These are phyloP conservation scores for Monilinia fructicola DNA, from an alignment of 2,329 filamentous ascomycete species.

Conservation along the genomic window DNA sequence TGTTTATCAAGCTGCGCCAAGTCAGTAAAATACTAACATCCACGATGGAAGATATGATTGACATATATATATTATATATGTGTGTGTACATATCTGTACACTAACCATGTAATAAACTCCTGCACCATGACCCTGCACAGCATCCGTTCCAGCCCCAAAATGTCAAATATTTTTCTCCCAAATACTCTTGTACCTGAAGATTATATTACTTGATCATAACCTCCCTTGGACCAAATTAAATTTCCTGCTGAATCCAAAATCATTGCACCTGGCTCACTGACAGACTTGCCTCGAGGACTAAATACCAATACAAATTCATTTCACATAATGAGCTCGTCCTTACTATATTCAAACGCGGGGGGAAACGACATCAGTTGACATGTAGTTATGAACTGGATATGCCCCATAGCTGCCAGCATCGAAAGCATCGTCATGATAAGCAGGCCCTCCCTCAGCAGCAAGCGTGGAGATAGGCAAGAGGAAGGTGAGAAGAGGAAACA, in stretches of 20 bases:
- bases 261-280: constrained; percentile 44
- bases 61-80: no score
- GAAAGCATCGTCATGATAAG: constrained; percentile 36
- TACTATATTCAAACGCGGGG: constrained; percentile 42
- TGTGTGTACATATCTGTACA: no score
- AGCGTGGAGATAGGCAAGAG: not conserved
- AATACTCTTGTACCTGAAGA: constrained; percentile 47
- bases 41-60: not conserved
- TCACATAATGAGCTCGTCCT: constrained; percentile 42
- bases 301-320: constrained; percentile 45
- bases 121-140: constrained; percentile 48
- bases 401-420: constrained; percentile 42
- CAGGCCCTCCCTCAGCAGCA: constrained; percentile 13
- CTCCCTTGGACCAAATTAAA: constrained; percentile 47
- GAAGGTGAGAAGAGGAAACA: constrained; percentile 7
- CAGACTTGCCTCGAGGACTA: constrained; percentile 42
- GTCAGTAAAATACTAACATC: constrained; percentile 9
- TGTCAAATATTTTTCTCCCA: constrained; percentile 47
- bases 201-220: constrained; percentile 46
- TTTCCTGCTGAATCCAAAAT: constrained; percentile 48
- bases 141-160: constrained; percentile 52
- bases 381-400: constrained; percentile 42
- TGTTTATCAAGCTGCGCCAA: constrained; percentile 32
- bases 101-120: constrained; percentile 50
- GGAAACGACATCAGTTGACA: constrained; percentile 40